A percentile compares a stretch with the other conserved stretches of the same genome.
These are phyloP conservation scores for Peniophora sp. DNA, from an alignment of 1,284 basidiomycete genomes.

Conservation along the genomic window DNA sequence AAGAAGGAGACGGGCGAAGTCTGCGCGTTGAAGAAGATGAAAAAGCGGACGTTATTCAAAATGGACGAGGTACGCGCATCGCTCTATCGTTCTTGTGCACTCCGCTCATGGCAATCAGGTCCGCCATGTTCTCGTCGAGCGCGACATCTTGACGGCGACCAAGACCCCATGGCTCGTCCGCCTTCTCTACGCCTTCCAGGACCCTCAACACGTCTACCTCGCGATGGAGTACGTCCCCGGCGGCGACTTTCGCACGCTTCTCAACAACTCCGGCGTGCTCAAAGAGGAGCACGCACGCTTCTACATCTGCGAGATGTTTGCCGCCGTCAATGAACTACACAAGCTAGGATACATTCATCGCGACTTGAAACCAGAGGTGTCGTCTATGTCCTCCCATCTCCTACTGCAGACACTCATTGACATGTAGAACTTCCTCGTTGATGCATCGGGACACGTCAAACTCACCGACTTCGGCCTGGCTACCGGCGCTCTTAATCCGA, in stretches of 20 bases:
- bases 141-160: constrained; percentile 92
- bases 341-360: constrained; percentile 96
- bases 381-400: constrained; percentile 1
- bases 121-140: constrained; percentile 92
- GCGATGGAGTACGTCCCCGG: constrained; percentile 99
- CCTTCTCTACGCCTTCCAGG: constrained; percentile 92
- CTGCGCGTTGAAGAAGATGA: constrained; percentile 95
- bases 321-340: constrained; percentile 84
- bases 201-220: constrained; percentile 82
- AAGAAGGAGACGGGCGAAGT: constrained; percentile 91
- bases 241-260: constrained; percentile 89
- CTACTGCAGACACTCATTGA: neutral
- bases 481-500: constrained; percentile 93
- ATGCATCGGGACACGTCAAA: constrained; percentile 94
- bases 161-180: constrained; percentile 94
- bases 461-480: constrained; percentile 98
- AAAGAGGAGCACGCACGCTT: constrained; percentile 94
- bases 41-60: constrained; percentile 85
- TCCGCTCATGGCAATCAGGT: constrained; percentile 38
- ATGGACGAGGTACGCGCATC: constrained; percentile 79
- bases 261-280: constrained; percentile 94
- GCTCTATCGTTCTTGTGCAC: neutral
- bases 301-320: constrained; percentile 96
- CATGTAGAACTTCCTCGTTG: constrained; percentile 90
- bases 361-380: constrained; percentile 97